These are phyloP conservation scores for Pezicula radicicola DNA, from an alignment of 2,329 filamentous ascomycete species.

Conservation along the genomic window DNA sequence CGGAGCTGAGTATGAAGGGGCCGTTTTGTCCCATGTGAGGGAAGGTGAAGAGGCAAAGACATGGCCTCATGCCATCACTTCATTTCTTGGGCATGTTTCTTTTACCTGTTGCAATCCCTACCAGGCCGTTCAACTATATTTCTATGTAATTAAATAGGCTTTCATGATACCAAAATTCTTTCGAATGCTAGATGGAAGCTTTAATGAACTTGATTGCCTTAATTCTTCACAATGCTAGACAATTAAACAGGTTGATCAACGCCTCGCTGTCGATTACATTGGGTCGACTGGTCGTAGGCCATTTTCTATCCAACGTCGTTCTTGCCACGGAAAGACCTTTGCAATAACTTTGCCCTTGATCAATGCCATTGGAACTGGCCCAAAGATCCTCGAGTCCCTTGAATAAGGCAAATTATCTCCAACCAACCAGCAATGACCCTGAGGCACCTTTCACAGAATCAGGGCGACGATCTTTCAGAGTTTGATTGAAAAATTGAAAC, in stretches of 20 bases:
- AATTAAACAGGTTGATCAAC: background rate
- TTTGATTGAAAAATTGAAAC: slow-evolving; percentile 2
- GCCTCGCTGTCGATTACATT: background rate
- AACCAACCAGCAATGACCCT: slow-evolving; percentile 87
- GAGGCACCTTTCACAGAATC: slow-evolving; percentile 62
- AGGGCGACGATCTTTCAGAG: background rate
- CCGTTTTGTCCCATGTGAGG: slow-evolving; percentile 11
- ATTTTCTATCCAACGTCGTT: slow-evolving; percentile 48
- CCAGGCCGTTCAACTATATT: slow-evolving; percentile 20
- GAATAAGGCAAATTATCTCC: slow-evolving; percentile 87
- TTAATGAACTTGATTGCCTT: background rate
- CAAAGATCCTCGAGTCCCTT: slow-evolving; percentile 82
- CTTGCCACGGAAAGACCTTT: slow-evolving; percentile 48
- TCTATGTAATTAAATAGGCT: slow-evolving; percentile 33
- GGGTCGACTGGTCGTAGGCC: slow-evolving; percentile 31
- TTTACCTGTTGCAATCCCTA: slow-evolving; percentile 25
- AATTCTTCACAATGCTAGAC: background rate
- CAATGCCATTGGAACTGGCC: slow-evolving; percentile 80
- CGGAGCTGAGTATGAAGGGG: slow-evolving; percentile 22
- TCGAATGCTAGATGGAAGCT: slow-evolving; percentile 1
- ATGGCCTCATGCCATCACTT: slow-evolving; percentile 11
- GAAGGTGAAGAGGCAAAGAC: slow-evolving; percentile 12
- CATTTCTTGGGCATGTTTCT: slow-evolving; percentile 23
- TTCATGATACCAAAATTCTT: slow-evolving; percentile 27
- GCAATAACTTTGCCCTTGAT: slow-evolving; percentile 80